Evolutionary conservation across 2,329 filamentous ascomycete genomes (phyloP).

Genomic region (Ophioceras dolichostomum): DNA sequence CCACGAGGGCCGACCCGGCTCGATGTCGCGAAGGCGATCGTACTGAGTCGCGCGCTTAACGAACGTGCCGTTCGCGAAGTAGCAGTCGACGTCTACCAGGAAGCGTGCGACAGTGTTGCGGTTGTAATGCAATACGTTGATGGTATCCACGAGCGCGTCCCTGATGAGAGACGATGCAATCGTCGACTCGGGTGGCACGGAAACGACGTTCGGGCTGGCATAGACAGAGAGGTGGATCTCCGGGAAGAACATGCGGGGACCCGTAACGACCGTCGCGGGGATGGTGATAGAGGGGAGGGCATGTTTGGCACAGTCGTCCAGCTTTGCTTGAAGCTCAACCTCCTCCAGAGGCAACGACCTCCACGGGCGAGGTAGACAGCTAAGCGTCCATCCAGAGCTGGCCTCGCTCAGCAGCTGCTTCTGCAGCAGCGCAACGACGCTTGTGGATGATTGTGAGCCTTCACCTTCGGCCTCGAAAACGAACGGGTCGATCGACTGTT

Average conservation of each 20-base stretch:
- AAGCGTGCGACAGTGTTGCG: conserved; percentile 77
- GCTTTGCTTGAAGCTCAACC: conserved; percentile 46
- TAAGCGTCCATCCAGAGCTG: conserved; percentile 60
- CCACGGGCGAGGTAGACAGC: conserved; percentile 56
- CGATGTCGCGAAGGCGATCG: conserved; percentile 67
- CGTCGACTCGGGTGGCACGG: conserved; percentile 65
- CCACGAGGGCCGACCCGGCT: conserved; percentile 63
- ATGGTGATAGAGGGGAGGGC: conserved; percentile 63
- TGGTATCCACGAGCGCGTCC: conserved; percentile 79
- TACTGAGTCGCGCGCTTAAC: conserved; percentile 88
- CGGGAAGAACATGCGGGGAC: conserved; percentile 69
- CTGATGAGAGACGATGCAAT: conserved; percentile 75
- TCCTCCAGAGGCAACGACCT: conserved; percentile 50
- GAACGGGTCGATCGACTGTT: conserved; percentile 79
- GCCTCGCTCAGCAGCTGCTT: conserved; percentile 74
- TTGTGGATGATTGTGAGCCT: conserved; percentile 49
- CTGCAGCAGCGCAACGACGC: conserved; percentile 71
- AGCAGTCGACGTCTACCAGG: conserved; percentile 88
- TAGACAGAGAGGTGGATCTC: conserved; percentile 94
- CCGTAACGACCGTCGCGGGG: conserved; percentile 63
- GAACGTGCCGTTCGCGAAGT: conserved; percentile 82
- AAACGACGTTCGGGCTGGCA: conserved; percentile 72
- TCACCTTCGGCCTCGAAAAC: conserved; percentile 49
- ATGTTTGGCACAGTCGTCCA: conserved; percentile 56
- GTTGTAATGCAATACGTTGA: conserved; percentile 91